Base-by-base conservation (phyloP, 768 basidiomycete genomes). In the Lactarius hatsudake region DNA sequence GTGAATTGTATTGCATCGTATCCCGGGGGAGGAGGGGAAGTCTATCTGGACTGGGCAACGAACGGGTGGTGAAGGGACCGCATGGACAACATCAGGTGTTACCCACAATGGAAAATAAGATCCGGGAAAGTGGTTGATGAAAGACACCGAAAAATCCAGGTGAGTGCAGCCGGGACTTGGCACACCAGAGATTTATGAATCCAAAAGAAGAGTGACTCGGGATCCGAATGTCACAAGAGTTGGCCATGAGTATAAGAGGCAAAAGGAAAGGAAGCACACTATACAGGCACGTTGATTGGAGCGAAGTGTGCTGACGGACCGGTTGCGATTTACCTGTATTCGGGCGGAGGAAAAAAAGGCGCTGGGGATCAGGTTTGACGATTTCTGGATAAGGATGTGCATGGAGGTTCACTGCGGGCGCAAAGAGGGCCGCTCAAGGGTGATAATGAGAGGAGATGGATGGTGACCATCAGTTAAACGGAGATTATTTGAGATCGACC, bases 391-490 rank as follows among this genome's bases (percentile, higher is more conserved):
- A 61, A 23, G 42, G 53, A 34, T 1, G 57, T 30, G 45, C 34
- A 20, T 3, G 18, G 53, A 30, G 9, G 26, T 51, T 15, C n/a
- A 30, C 13, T 36, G 42, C n/a, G 5, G 53, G 38, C 38, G 54
- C 40, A 36, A 63, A 67, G 56, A 54, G 43, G 30, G 55, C 56
- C 28, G 45, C 61, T 51, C 38, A 30, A 63, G 58, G 53, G 61
- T 48, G 57, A 59, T 32, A 54, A 30, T 59, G 8, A 40, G 28
- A 56, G 18, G 30, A 17, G 30, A 55, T 55, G 45, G 32, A 51
- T 56, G 53, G 62, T 63, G 62, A 64, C 66, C 66, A 67, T 64
- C 58, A 64, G 30, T 13, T 13, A 8, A 60, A 42, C 67, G 67
- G 67, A 68, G 57, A 67, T 67, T 36, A 59, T 42, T 55, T 56